Percentiles rank a stretch among this genome's conserved stretches.
Evolutionary conservation across 2,329 filamentous ascomycete genomes (phyloP).

Genomic region (Sarocladiaceae sp.): DNA sequence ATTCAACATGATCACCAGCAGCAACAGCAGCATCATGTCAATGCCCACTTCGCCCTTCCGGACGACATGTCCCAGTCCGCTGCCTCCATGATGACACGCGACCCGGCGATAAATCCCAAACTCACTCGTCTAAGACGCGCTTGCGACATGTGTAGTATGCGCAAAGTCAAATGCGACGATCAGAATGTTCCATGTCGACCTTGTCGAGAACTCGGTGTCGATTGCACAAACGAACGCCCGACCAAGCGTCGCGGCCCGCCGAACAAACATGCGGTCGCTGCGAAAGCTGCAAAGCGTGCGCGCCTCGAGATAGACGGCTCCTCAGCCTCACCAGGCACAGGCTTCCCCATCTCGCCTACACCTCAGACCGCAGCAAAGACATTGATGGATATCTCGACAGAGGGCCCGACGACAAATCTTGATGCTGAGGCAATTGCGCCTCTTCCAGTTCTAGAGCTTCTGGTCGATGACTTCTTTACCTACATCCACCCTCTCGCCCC

Average conservation of each 20-base stretch:
- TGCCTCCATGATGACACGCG: conserved; percentile 24
- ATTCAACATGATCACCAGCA: conserved; percentile 4
- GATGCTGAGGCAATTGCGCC: conserved; percentile 69
- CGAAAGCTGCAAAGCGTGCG: conserved; percentile 47
- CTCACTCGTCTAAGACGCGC: conserved; percentile 53
- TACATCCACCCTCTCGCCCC: conserved; percentile 75
- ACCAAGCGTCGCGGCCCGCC: conserved; percentile 57
- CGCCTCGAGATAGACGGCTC: conserved; percentile 29
- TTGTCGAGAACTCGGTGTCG: conserved; percentile 52
- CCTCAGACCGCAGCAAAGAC: conserved; percentile 45
- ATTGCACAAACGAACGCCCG: conserved; percentile 53
- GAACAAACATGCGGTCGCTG: conserved; percentile 55
- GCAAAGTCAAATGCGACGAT: conserved; percentile 60
- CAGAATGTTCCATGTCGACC: conserved; percentile 51
- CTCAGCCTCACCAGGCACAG: conserved; percentile 15
- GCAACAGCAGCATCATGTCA: conserved; percentile 15
- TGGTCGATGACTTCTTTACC: conserved; percentile 80
- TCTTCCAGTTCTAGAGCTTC: conserved; percentile 60
- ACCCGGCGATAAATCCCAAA: conserved; percentile 43
- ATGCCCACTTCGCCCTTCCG: conserved; percentile 19
- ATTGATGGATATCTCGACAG: conserved; percentile 39
- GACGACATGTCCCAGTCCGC: conserved; percentile 11
- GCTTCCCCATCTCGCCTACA: conserved; percentile 27
- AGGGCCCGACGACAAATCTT: conserved; percentile 27
- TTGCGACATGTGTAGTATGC: conserved; percentile 58